Base-by-base conservation (phyloP, 192 early-diverging fungal genomes). In the Umbelopsis isabellina region DNA sequence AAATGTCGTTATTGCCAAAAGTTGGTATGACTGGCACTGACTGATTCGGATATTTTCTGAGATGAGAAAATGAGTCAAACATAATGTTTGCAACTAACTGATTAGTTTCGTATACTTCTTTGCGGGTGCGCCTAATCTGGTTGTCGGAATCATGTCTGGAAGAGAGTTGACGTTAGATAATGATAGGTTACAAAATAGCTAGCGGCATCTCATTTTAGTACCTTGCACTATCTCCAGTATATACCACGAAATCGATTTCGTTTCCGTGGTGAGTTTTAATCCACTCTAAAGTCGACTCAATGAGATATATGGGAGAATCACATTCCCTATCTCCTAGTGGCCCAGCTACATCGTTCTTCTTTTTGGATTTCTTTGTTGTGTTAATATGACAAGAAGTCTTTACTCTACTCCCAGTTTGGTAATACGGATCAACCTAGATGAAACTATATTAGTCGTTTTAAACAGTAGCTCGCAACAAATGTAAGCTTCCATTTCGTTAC, bases 211-310 rank as follows among this genome's bases (percentile, higher is more conserved):
- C 2, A 16, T 33, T 12, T n/a, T 50, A 44, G 48, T 80, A 85
- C 85, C 81, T 82, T 4, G 86, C 83, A 79, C 84, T 89, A 68
- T 92, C 91, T 2, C 91, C 91, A 2, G 89, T 92, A 85, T 87
- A 92, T 4, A 87, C 68, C 1, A 92, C 86, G 84, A 92, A 92
- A 71, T 92, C 91, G 5, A 90, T 69, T 8, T 79, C 72, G 20
- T 79, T 67, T 15, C 49, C 55, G 65, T 79, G 80, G 12, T 82
- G 67, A 2, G 37, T 46, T 15, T 73, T 70, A 51, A 92, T 65
- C 77, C 88, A 86, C 9, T 84, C 69, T 23, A 86, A 69, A 0
- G 89, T 91, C 12, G 80, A 83, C 49, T 91, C 78, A 16, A 84
- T 80, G 30, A 92, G 70, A 0, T 70, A 48, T 1, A 83, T 9